Evolutionary conservation across 176 grass and related monocot species (phyloP).

Genomic region (Ananas comosus): DNA sequence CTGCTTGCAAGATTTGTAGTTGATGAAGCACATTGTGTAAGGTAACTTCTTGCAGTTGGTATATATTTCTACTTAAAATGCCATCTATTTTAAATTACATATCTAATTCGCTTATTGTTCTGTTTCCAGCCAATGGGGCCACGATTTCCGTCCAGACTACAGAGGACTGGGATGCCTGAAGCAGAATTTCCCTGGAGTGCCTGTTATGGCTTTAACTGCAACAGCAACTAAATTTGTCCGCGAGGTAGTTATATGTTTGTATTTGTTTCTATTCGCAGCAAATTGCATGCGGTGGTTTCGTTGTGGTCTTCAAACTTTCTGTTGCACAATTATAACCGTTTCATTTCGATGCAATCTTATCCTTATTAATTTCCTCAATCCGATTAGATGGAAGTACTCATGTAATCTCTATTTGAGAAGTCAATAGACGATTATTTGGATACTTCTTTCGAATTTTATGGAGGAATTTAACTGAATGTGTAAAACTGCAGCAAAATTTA

Average conservation of each 20-base stretch:
- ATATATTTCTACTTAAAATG: constrained; percentile 5
- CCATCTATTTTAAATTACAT: background rate
- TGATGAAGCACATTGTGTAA: constrained; percentile 95
- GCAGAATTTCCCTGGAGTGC: constrained; percentile 74
- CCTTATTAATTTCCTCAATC: too few species aligned
- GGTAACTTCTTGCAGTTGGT: constrained; percentile 34
- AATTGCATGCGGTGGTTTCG: background rate
- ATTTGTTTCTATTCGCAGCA: background rate
- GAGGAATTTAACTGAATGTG: too few species aligned
- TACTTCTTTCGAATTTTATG: too few species aligned
- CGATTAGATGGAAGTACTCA: too few species aligned
- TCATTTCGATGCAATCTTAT: too few species aligned
- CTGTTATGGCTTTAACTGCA: constrained; percentile 89
- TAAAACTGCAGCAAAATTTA: too few species aligned
- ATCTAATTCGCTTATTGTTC: constrained; percentile 12
- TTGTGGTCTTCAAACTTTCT: too few species aligned
- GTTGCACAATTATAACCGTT: too few species aligned
- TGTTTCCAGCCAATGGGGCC: constrained; percentile 73
- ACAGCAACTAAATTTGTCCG: constrained; percentile 70
- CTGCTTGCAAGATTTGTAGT: constrained; percentile 83
- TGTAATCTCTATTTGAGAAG: too few species aligned
- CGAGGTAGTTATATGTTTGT: constrained; percentile 49
- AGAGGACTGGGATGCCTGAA: constrained; percentile 73
- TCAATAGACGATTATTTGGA: too few species aligned
- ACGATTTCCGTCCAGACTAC: constrained; percentile 89